A percentile compares a stretch with the other conserved stretches of the same genome.
Evolutionary conservation across 2,329 filamentous ascomycete species (phyloP).

Genomic region (Exophiala dermatitidis): DNA sequence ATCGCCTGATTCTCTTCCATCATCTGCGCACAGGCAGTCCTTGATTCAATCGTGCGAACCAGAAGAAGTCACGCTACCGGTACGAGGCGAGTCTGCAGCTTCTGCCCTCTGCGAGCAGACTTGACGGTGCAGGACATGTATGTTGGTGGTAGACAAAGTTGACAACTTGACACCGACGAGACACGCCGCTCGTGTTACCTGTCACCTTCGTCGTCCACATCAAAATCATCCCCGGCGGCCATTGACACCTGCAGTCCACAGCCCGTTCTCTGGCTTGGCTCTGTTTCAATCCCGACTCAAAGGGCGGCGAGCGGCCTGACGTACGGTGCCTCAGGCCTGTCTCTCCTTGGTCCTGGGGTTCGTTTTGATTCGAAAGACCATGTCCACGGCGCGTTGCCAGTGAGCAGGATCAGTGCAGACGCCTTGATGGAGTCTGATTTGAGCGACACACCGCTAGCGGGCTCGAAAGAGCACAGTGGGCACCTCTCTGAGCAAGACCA

Average conservation of each 20-base stretch:
- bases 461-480: constrained; percentile 5
- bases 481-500: constrained; percentile 1
- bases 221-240: constrained; percentile 20
- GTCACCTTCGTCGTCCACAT: constrained; percentile 17
- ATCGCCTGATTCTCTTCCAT: background rate
- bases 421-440: constrained; percentile 6
- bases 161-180: constrained; percentile 15
- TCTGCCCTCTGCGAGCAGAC: background rate
- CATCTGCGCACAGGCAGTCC: background rate
- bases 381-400: constrained; percentile 2
- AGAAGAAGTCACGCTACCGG: background rate
- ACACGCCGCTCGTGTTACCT: constrained; percentile 17
- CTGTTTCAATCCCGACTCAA: constrained; percentile 21
- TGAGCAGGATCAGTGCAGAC: constrained; percentile 3
- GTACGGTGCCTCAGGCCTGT: background rate
- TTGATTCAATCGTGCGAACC: background rate
- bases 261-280: constrained; percentile 3
- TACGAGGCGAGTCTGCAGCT: background rate
- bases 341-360: background rate
- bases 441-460: constrained; percentile 5
- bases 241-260: constrained; percentile 14
- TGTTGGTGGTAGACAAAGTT: constrained; percentile 1
- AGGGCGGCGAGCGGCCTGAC: constrained; percentile 18
- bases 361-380: background rate
- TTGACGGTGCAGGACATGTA: background rate